Evolutionary conservation across 257 asterid genomes (phyloP).

Genomic region (Salvia hispanica): DNA sequence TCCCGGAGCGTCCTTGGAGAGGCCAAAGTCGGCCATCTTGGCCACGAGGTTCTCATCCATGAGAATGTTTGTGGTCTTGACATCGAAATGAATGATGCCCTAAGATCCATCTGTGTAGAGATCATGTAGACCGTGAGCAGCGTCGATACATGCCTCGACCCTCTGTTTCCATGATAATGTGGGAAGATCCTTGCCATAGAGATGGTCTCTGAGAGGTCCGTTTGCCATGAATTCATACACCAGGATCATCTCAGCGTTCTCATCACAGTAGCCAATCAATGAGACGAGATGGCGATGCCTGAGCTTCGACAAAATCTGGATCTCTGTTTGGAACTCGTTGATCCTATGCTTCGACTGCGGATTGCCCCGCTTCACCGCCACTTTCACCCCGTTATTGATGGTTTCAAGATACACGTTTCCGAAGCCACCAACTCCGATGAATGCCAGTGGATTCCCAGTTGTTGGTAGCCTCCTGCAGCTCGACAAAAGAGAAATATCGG

Average conservation of each 20-base stretch:
- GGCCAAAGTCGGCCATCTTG: constrained; percentile 93
- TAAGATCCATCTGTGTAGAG: constrained; percentile 82
- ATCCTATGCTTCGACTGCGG: constrained; percentile 96
- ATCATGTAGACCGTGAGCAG: constrained; percentile 89
- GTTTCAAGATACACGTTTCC: constrained; percentile 77
- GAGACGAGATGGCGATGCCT: constrained; percentile 92
- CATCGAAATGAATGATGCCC: constrained; percentile 91
- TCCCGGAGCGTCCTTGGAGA: constrained; percentile 73
- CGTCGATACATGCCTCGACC: constrained; percentile 79
- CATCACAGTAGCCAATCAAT: constrained; percentile 87
- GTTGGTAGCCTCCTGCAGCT: constrained; percentile 72
- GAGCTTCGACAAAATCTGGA: constrained; percentile 85
- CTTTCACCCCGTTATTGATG: constrained; percentile 70
- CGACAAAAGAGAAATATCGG: constrained; percentile 51
- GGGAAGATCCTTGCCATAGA: constrained; percentile 44
- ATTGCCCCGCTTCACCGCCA: constrained; percentile 88
- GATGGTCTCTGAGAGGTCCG: constrained; percentile 83
- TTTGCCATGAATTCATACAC: constrained; percentile 90
- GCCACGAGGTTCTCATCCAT: constrained; percentile 73
- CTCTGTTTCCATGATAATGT: constrained; percentile 75
- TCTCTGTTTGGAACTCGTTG: constrained; percentile 86
- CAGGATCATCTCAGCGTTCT: constrained; percentile 81
- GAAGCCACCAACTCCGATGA: constrained; percentile 87
- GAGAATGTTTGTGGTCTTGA: constrained; percentile 79
- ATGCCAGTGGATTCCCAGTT: constrained; percentile 68